Conservation (phyloP, 768 basidiomycete genomes). For the Panaeolus papilionaceus region DNA sequence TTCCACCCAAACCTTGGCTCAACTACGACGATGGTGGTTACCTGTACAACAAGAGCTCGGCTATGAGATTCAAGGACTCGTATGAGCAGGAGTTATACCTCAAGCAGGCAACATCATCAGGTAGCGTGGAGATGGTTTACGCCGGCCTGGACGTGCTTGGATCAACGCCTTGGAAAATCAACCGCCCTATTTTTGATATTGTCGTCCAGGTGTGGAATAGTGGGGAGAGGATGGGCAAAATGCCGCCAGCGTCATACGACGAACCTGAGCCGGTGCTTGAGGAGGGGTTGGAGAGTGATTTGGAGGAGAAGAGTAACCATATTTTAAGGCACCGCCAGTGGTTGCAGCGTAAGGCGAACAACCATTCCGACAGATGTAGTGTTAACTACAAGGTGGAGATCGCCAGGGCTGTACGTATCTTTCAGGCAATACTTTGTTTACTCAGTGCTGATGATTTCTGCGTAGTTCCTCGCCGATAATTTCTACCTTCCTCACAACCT, state of each 20-base stretch:
- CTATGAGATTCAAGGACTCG: conserved; percentile 94
- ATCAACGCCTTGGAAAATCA: conserved; percentile 90
- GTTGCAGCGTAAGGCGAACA: conserved; percentile 69
- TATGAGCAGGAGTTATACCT: conserved; percentile 85
- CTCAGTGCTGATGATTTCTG: conserved; percentile 17
- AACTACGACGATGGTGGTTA: conserved; percentile 82
- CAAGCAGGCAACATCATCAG: conserved; percentile 69
- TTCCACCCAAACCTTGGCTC: conserved; percentile 89
- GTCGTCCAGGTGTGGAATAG: conserved; percentile 87
- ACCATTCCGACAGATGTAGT: conserved; percentile 90
- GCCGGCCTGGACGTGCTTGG: conserved; percentile 91
- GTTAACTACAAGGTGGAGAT: conserved; percentile 98
- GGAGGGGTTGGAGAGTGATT: conserved; percentile 51
- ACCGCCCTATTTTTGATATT: conserved; percentile 75
- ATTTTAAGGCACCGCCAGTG: conserved; percentile 60
- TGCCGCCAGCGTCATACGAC: conserved; percentile 78
- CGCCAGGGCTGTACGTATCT: conserved; percentile 76
- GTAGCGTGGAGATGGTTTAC: conserved; percentile 84
- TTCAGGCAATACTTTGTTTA: neutral
- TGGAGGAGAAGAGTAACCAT: conserved; percentile 58
- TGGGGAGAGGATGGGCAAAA: conserved; percentile 81
- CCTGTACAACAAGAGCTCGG: conserved; percentile 72
- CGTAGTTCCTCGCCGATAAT: conserved; percentile 82
- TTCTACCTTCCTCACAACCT: conserved; percentile 96
- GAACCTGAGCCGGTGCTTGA: conserved; percentile 67